Base-by-base conservation (phyloP, 2,329 filamentous ascomycete species). In the Stemphylium beticola region DNA sequence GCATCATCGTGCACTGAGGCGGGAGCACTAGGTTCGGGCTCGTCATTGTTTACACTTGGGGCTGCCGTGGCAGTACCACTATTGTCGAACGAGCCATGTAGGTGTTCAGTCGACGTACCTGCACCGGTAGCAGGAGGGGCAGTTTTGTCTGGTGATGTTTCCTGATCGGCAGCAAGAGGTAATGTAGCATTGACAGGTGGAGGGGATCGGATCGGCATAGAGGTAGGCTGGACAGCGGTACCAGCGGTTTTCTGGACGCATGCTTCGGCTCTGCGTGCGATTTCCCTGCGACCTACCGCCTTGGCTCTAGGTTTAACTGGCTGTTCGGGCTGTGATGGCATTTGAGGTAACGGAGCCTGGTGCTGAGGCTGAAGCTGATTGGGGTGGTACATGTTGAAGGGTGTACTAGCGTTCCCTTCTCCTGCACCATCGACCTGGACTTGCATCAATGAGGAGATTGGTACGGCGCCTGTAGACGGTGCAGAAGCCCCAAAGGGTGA, bases 231-330 rank as follows among this genome's bases (percentile, higher is more conserved):
- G 15, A 62, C 29, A 1, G 64, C 61, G 60, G 77, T 65, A 44
- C 67, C 64, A 24, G 68, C 67, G 33, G 72, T 68, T 59, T 77
- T 80, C 57, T 74, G 69, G 2, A 81, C 79, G 55, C 84, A 84
- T 0, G 81, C 79, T 68, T 88, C 85, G 8, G 85, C 85, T 58
- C 81, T 81, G 39, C 82, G 81, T 55, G 84, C 81, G 22, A 87
- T 79, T 59, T 87, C 85, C 12, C 84, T 78, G 24, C 84, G 78
- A 6, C 84, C 83, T 6, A 87, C 83, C 5, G 84, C 83, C 64
- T 86, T 85, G 17, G 82, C 81, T 51, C 83, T 74, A 9, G 69
- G 50, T 49, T 66, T 63, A 37, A 60, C 50, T 9, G 57, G 55
- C 11, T 61, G 57, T 17, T 71, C 67, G 36, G 66, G 54, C 37